Evolutionary conservation across 2,329 filamentous ascomycete species (phyloP).

Genomic region (Sphaerulina populicola): DNA sequence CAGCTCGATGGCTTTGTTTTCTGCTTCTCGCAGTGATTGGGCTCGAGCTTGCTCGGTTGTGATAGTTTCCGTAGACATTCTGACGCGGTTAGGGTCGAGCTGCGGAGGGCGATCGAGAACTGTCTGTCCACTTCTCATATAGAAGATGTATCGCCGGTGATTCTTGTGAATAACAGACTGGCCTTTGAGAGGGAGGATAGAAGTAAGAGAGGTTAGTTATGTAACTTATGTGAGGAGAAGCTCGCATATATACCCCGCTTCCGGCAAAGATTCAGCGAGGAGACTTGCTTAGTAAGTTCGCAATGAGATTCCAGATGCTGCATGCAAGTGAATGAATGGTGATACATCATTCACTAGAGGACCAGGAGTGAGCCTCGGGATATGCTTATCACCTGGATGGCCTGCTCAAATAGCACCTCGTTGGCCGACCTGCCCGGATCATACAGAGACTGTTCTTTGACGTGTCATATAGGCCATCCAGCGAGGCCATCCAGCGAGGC

Average conservation of each 20-base stretch:
- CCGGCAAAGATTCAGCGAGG: background rate
- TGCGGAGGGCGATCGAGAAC: background rate
- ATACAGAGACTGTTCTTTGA: too few species aligned
- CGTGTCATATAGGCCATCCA: too few species aligned
- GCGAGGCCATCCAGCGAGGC: too few species aligned
- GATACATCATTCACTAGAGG: too few species aligned
- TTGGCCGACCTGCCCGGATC: too few species aligned
- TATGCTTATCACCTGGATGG: too few species aligned
- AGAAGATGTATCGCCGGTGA: background rate
- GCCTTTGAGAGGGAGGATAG: background rate
- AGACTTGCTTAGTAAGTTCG: too few species aligned
- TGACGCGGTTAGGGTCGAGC: background rate
- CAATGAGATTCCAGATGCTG: too few species aligned
- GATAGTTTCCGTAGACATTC: constrained; percentile 6
- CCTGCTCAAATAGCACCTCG: too few species aligned
- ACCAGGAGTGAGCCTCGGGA: too few species aligned
- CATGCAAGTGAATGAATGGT: too few species aligned
- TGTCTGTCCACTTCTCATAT: background rate
- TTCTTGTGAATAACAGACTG: background rate
- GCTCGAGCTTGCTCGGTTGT: constrained; percentile 7
- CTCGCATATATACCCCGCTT: background rate
- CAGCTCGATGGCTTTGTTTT: constrained; percentile 40
- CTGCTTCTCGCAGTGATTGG: constrained; percentile 37
- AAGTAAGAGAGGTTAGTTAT: background rate
- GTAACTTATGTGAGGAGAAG: background rate